A percentile compares a stretch with the other conserved stretches of the same genome.
These are phyloP conservation scores for Nicotiana sylvestris DNA, from an alignment of 257 asterid genomes.

Conservation along the genomic window DNA sequence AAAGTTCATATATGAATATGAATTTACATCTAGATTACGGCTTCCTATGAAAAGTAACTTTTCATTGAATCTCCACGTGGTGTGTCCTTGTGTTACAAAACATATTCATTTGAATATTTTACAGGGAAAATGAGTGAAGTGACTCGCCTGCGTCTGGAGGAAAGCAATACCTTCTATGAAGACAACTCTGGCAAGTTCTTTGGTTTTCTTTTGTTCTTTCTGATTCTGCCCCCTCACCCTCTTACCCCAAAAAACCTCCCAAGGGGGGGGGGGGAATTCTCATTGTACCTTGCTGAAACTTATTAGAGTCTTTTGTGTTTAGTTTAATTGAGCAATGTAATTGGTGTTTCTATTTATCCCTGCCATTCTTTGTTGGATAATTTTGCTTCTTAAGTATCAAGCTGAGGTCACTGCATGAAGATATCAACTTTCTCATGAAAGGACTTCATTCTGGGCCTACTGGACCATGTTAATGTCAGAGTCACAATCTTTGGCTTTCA, in stretches of 20 bases:
- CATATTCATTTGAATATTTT: slow-evolving; percentile 19
- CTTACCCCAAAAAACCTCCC: not conserved
- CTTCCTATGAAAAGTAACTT: not conserved
- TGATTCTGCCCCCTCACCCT: not conserved
- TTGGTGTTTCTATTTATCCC: not conserved
- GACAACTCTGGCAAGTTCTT: slow-evolving; percentile 52
- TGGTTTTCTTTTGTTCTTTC: not conserved
- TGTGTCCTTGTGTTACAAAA: not conserved
- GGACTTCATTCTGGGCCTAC: not conserved
- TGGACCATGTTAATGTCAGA: not conserved
- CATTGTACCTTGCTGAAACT: not conserved
- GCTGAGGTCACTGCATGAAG: not conserved
- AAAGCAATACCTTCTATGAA: slow-evolving; percentile 41
- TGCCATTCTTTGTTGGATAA: not conserved
- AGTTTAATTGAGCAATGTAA: not conserved
- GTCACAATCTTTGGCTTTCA: not conserved
- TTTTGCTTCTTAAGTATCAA: not conserved
- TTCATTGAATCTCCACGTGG: not conserved
- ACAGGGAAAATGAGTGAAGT: slow-evolving; percentile 54
- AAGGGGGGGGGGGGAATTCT: not conserved
- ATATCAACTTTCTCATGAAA: not conserved
- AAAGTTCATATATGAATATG: not conserved
- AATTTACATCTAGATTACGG: not conserved
- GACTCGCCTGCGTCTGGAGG: slow-evolving; percentile 50
- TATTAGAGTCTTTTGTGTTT: not conserved